Evolutionary conservation across 192 early-diverging fungal genomes (phyloP).

Genomic region (Coemansia sp.): DNA sequence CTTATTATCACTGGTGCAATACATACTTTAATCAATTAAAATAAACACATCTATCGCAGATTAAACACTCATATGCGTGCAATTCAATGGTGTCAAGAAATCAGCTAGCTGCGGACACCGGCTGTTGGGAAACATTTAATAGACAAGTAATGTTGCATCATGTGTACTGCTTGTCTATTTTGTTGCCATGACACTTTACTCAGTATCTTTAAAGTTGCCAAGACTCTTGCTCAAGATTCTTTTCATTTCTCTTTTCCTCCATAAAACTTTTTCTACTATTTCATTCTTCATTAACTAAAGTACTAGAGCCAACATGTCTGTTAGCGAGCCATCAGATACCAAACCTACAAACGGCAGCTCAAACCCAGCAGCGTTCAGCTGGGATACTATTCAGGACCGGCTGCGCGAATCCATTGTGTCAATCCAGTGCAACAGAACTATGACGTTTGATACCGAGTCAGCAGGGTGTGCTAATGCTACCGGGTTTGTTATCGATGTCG

Average conservation of each 20-base stretch:
- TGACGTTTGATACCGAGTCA: constrained; percentile 14
- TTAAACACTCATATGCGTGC: too few relatives aligned
- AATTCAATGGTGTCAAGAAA: too few relatives aligned
- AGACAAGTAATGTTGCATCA: too few relatives aligned
- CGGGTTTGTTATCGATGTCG: constrained; percentile 73
- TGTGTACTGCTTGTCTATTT: not conserved
- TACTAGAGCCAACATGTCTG: not conserved
- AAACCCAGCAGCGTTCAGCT: constrained; percentile 6
- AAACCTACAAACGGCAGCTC: not conserved
- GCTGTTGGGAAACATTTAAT: too few relatives aligned
- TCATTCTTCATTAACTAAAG: not conserved
- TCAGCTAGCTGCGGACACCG: too few relatives aligned
- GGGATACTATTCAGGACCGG: constrained; percentile 27
- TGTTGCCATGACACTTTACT: too few relatives aligned
- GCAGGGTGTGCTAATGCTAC: constrained; percentile 44
- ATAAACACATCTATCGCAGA: too few relatives aligned
- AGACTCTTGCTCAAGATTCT: not conserved
- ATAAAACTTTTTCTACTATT: not conserved
- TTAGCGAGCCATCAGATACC: not conserved
- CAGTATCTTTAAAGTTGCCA: too few relatives aligned
- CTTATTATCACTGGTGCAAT: not conserved
- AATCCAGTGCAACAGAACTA: not conserved
- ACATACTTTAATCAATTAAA: too few relatives aligned
- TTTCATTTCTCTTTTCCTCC: not conserved
- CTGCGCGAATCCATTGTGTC: constrained; percentile 16